Evolutionary conservation across 176 grass and related monocot species (phyloP), one percentile per base, ranked within the genome.

Genomic region (Raddia guianensis): DNA sequence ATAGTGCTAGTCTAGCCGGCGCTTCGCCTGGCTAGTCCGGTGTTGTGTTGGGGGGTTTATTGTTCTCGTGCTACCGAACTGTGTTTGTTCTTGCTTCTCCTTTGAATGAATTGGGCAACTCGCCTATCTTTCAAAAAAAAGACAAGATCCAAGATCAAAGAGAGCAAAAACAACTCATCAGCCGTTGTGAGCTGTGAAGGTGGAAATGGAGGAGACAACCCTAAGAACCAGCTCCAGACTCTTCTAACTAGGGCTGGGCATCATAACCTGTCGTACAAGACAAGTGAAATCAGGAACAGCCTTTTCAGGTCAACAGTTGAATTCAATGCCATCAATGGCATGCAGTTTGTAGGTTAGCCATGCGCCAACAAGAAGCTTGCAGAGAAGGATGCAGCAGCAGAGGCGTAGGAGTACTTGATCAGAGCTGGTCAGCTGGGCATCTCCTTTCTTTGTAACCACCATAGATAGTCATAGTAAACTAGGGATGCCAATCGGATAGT

Each of bases 291-390:
- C 47, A 95, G 85, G 74, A 87, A 48, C 64, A 79, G 52, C 66
- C 79, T 78, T 47, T 98, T 91, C 74, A 83, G 96, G 82, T 84
- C 92, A 2, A 95, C 78, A 0, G 96, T 98, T 2, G 90, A 91
- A 72, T 98, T 98, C 67, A 95, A 95, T 3, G 90, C 92, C 51
- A 98, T 98, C 67, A 95, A 95, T 3, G 90, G 96, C 51, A 98
- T 98, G 96, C 81, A 93, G 84, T 98, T 98, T 4, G 84, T 98
- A 27, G 96, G 96, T 50, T 78, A 95, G 79, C 81, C 96, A 0
- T 93, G 84, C n/a, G 84, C 81, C 13, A 98, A 64, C 77, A 98
- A 98, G 91, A 98, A 98, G 74, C 90, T 91, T 2, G 92, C 96
- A 1, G 92, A 95, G 84, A 98, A 98, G 74, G 92, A 98, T 3